These are phyloP conservation scores for Pythium sp. DNA, from an alignment of 352 stramenopile species.

Conservation along the genomic window DNA sequence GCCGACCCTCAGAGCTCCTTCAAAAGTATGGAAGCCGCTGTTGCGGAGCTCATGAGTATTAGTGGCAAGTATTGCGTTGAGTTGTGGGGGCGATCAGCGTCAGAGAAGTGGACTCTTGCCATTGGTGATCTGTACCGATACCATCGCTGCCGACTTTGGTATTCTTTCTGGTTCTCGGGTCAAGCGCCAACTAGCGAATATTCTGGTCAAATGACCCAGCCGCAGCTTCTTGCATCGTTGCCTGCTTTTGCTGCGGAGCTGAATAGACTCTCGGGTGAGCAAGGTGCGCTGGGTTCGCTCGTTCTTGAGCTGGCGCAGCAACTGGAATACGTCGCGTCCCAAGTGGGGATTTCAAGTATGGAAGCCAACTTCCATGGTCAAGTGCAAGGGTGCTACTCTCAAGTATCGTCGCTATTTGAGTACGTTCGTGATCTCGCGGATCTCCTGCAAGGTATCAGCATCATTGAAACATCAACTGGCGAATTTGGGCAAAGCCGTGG, in stretches of 20 bases:
- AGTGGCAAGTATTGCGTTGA: conserved; percentile 5
- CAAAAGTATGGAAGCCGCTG: neutral
- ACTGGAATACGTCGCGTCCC: conserved; percentile 45
- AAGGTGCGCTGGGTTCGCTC: conserved; percentile 27
- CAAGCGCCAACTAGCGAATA: conserved; percentile 11
- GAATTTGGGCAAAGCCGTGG: conserved; percentile 15
- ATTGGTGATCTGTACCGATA: conserved; percentile 11
- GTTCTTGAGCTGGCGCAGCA: conserved; percentile 51
- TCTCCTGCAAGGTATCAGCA: conserved; percentile 49
- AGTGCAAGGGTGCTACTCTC: conserved; percentile 37
- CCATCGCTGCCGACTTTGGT: conserved; percentile 37
- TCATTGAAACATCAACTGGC: conserved; percentile 43
- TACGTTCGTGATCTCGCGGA: conserved; percentile 37
- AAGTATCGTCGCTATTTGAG: conserved; percentile 34
- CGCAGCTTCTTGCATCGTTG: conserved; percentile 37
- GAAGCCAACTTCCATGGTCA: conserved; percentile 27
- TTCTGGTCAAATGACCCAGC: conserved; percentile 21
- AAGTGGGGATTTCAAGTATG: conserved; percentile 15
- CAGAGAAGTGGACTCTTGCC: conserved; percentile 6
- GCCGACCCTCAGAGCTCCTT: conserved; percentile 8
- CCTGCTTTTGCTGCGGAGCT: conserved; percentile 38
- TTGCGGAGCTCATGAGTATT: conserved; percentile 9
- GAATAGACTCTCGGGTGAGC: conserved; percentile 34
- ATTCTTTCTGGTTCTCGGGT: conserved; percentile 33
- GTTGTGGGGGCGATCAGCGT: conserved; percentile 1